Percentiles rank a stretch among this genome's conserved stretches.
Conservation (phyloP, 371 early-diverging fungal genomes). For the Basidiobolus meristosporus region DNA sequence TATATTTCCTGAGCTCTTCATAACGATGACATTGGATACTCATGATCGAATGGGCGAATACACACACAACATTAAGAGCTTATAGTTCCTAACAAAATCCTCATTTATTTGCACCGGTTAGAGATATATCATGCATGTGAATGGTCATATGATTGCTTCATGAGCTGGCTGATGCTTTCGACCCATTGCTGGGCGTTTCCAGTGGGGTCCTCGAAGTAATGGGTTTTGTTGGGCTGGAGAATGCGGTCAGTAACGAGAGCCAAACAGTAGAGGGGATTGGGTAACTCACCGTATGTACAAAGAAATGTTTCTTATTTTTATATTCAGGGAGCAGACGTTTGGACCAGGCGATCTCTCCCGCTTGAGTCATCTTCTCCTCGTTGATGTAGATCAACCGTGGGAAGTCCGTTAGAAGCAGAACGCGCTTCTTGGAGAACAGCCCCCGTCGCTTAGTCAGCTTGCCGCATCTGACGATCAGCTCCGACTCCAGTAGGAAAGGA, state of each 20-base stretch:
- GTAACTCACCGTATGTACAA: slow-evolving; percentile 29
- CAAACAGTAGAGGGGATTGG: neutral
- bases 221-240: slow-evolving; percentile 26
- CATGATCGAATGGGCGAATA: too few species aligned
- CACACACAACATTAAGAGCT: too few species aligned
- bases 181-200: slow-evolving; percentile 29
- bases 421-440: slow-evolving; percentile 31
- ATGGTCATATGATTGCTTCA: slow-evolving; percentile 22
- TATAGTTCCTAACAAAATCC: too few species aligned
- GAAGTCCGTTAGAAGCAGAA: slow-evolving; percentile 42
- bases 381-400: slow-evolving; percentile 51
- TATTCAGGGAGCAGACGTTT: slow-evolving; percentile 21
- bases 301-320: slow-evolving; percentile 26
- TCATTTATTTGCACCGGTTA: too few species aligned
- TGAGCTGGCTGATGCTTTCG: slow-evolving; percentile 21
- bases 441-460: slow-evolving; percentile 34
- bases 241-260: neutral
- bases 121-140: too few species aligned
- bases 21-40: too few species aligned
- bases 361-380: slow-evolving; percentile 17
- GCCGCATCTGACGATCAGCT: slow-evolving; percentile 36
- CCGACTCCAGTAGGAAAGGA: slow-evolving; percentile 27
- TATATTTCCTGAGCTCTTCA: too few species aligned
- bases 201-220: slow-evolving; percentile 29
- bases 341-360: slow-evolving; percentile 35